Base-by-base conservation (phyloP, 805 yeast genomes). In the Kazachstania kunashirensis region DNA sequence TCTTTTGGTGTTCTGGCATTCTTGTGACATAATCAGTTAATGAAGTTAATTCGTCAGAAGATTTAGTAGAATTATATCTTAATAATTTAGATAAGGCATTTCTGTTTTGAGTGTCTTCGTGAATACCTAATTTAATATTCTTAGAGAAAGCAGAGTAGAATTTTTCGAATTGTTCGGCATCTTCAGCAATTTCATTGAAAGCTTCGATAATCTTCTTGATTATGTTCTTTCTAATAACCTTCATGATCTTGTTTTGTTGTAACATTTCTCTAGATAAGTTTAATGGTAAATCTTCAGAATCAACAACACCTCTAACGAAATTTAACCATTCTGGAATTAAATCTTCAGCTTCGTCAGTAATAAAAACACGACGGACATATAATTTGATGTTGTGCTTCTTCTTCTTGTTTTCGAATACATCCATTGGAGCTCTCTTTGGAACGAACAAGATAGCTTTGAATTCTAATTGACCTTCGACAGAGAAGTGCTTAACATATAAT, bases 1-100 rank as follows among this genome's bases (percentile, higher is more conserved):
- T 92, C 92, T 92, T 88, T 76, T 92, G 99, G 75, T 85, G 96
- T 71, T 86, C 96, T 66, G 92, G 95, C 99, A 92, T 92, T 73
- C 97, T 84, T 52, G 97, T 89, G 49, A 92, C 94, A 72, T 92
- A 92, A 73, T 92, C 99, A 52, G 94, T 69, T 61, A 92, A 77
- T 27, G 97, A 89, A 51, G 96, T 89, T 66, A 73, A 65, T 74
- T 92, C 98, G 61, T 89, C 98, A 55, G 76, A 61, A 48, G 96
- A 80, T 75, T 88, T 89, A 61, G 97, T 88, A 40, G 97, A 86
- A 81, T 86, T 75, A 82, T 76, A 92, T 74, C 99, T 83, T 70
- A 92, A 76, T 62, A 92, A 77, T 74, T 92, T 92, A 54, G 99
- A 89, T 62, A 92, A 77, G 52, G 96, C 82, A 49, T 69, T 66